Percentiles rank a stretch among this genome's conserved stretches.
These are phyloP conservation scores for Diddensiella caesifluorescens DNA, from an alignment of 805 yeast genomes.

Conservation along the genomic window DNA sequence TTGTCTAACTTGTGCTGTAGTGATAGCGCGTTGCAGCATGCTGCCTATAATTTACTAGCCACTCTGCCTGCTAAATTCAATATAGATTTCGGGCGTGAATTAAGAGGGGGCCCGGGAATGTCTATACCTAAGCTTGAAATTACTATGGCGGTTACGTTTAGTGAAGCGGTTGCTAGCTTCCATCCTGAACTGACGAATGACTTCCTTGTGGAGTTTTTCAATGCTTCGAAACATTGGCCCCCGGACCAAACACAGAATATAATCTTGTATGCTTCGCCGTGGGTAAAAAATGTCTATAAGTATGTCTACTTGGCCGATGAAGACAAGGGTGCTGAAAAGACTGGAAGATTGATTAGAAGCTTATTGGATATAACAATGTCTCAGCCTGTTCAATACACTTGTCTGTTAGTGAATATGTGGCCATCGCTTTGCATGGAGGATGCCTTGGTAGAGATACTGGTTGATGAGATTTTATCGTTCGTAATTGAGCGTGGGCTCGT, in stretches of 20 bases:
- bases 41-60: slow-evolving; percentile 59
- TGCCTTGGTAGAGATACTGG: slow-evolving; percentile 48
- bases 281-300: slow-evolving; percentile 64
- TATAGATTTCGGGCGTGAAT: slow-evolving; percentile 52
- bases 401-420: slow-evolving; percentile 63
- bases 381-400: slow-evolving; percentile 44
- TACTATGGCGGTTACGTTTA: slow-evolving; percentile 52
- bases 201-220: slow-evolving; percentile 46
- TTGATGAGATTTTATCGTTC: slow-evolving; percentile 70
- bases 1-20: slow-evolving; percentile 64
- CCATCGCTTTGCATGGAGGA: slow-evolving; percentile 57
- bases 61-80: slow-evolving; percentile 56
- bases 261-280: slow-evolving; percentile 56
- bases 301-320: slow-evolving; percentile 50
- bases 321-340: slow-evolving; percentile 53
- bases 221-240: slow-evolving; percentile 35
- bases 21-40: slow-evolving; percentile 52
- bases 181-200: slow-evolving; percentile 59
- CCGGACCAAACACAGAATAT: slow-evolving; percentile 35
- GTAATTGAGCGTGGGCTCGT: slow-evolving; percentile 76
- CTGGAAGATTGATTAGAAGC: slow-evolving; percentile 56
- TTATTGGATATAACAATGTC: slow-evolving; percentile 54
- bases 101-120: slow-evolving; percentile 51
- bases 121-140: slow-evolving; percentile 65
- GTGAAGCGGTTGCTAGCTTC: slow-evolving; percentile 49